Evolutionary conservation across 1,284 basidiomycete species (phyloP), one percentile per base, ranked within the genome.

Genomic region (Sporisorium sorghi): DNA sequence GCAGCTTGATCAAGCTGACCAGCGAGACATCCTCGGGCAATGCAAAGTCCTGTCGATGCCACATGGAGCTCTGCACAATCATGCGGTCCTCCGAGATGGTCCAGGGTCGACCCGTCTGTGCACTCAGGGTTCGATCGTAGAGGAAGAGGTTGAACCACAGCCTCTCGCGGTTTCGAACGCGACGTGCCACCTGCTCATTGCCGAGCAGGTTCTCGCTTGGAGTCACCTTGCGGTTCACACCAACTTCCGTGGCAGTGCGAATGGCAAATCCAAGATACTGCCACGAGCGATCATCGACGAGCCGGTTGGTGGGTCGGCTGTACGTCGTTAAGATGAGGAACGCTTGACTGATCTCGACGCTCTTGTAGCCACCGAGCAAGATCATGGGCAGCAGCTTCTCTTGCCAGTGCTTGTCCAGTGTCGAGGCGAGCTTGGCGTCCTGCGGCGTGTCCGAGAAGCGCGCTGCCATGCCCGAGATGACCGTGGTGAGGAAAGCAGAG

Each of bases 241-340:
- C 79, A 0, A 80, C 71, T 47, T 80, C 79, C n/a, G 79, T 80
- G 5, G 77, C 79, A 12, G 73, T 80, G 4, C 79, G 75, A 30
- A 79, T 78, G 24, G 79, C 77, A 39, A 79, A 79, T 2, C 79
- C 79, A 9, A 80, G 70, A 32, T 79, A 79, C 52, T 80, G 79
- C 79, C 79, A 80, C 5, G 77, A 77, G 14, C 79, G 75, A 43
- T 80, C 79, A n/a, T 80, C 79, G 14, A 73, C 75, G 19, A 80
- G 66, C 17, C 76, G 57, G 24, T 77, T 69, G 4, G 79, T 79
- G 11, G 79, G 79, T 26, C 72, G 73, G 32, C 74, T 73, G 56
- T 78, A 80, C 12, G 77, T 73, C 17, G 77, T 73, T 49, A 79
- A 46, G 49, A 80, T 69, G 14, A 80, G 55, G 35, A 80, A 80